Evolutionary conservation across 495 filamentous ascomycete genomes (phyloP), one percentile per base, ranked within the genome.

Genomic region (Annulohypoxylon moriforme): DNA sequence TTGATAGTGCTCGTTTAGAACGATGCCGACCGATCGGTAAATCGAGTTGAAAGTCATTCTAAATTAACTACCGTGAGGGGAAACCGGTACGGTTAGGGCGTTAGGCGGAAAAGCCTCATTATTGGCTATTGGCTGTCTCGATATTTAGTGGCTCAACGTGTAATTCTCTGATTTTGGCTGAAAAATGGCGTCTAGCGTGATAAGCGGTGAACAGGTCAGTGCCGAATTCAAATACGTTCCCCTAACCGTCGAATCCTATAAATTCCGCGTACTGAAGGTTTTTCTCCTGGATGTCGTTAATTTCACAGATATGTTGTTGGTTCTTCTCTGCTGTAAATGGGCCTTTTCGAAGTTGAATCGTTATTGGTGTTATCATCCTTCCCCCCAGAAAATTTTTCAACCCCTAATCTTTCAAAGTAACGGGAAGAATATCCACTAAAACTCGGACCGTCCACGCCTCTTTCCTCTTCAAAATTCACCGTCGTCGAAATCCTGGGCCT

Each of bases 321-420:
- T 18, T 16, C 25, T 58, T 34, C 59, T 16, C 53, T 50, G 18
- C 34, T 8, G 7, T 50, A 2, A 18, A 49, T 16, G 46, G 16
- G n/a, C 29, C 13, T 36, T 20, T 31, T 62, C 59, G 44, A 11
- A 11, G 60, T 53, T 27, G 33, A 38, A 14, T 63, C 60, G 27
- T 20, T 31, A 40, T 7, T 22, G 20, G 5, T 16, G 9, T 42
- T 18, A 46, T 27, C 27, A n/a, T 40, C 13, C 60, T 34, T n/a
- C n/a, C n/a, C n/a, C n/a, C 7, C 16, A 52, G 18, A 63, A 47
- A 34, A 33, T 38, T 38, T 38, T 36, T 52, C 31, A 63, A 16
- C 38, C 60, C 60, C 38, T 63, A 27, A 52, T 8, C 3, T 10
- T 18, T 16, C 13, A 8, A 25, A 36, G 20, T 6, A 9, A 38